Evolutionary conservation across 2,329 filamentous ascomycete species (phyloP).

Genomic region (Seiridium unicorne): DNA sequence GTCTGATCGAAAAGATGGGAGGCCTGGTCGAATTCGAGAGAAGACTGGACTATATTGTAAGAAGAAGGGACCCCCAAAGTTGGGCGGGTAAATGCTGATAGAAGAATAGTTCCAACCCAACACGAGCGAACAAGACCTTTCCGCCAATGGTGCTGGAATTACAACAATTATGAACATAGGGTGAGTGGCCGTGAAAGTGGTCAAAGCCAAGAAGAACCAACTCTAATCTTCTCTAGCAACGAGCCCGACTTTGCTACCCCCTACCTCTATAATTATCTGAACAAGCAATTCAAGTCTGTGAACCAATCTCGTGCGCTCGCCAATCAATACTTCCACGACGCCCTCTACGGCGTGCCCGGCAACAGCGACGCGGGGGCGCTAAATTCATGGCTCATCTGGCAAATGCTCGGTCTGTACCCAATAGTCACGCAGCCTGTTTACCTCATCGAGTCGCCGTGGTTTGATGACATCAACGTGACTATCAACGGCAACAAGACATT

Average conservation of each 20-base stretch:
- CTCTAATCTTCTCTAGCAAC: neutral
- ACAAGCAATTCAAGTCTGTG: slow-evolving; percentile 32
- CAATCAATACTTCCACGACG: slow-evolving; percentile 38
- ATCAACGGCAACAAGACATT: slow-evolving; percentile 4
- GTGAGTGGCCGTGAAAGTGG: slow-evolving; percentile 4
- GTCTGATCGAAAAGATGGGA: slow-evolving; percentile 49
- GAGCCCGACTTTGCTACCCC: slow-evolving; percentile 35
- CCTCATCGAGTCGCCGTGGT: slow-evolving; percentile 43
- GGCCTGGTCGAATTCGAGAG: slow-evolving; percentile 49
- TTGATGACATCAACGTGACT: slow-evolving; percentile 18
- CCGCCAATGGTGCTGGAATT: slow-evolving; percentile 16
- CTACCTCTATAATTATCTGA: slow-evolving; percentile 54
- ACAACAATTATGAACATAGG: slow-evolving; percentile 22
- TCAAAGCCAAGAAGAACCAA: too few species aligned
- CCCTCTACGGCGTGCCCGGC: slow-evolving; percentile 37
- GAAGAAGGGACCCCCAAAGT: neutral
- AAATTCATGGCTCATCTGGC: slow-evolving; percentile 49
- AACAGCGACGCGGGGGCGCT: slow-evolving; percentile 46
- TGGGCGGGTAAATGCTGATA: neutral
- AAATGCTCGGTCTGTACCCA: slow-evolving; percentile 47
- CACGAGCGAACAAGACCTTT: slow-evolving; percentile 16
- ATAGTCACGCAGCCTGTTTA: slow-evolving; percentile 46
- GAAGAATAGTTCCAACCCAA: slow-evolving; percentile 17
- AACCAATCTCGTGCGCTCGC: slow-evolving; percentile 31
- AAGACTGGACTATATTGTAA: slow-evolving; percentile 34